phyloP scores from a whole-genome alignment of 2,329 filamentous ascomycete genomes.

The Colletotrichum eleusines region DNA sequence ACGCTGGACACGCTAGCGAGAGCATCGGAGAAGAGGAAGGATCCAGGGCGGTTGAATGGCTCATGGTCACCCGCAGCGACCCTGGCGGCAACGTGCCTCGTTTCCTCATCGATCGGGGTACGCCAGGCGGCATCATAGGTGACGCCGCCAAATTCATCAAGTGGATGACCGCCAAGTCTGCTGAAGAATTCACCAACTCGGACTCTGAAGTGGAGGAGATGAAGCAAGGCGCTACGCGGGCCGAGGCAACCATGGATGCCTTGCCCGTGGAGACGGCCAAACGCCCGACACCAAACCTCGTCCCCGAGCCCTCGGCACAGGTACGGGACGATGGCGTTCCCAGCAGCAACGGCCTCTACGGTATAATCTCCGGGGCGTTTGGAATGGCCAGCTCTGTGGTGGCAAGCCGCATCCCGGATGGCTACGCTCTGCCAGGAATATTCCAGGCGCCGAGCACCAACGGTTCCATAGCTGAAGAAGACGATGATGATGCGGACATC shows the following conservation, averaged over 20 bases:
- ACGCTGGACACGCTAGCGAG: conserved; percentile 46
- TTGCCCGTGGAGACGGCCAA: conserved; percentile 45
- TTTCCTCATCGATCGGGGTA: conserved; percentile 92
- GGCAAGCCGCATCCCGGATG: conserved; percentile 53
- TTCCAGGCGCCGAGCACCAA: conserved; percentile 45
- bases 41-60: conserved; percentile 78
- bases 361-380: conserved; percentile 66
- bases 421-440: conserved; percentile 46
- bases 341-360: conserved; percentile 64
- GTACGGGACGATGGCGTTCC: conserved; percentile 50
- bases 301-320: conserved; percentile 41
- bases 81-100: conserved; percentile 89
- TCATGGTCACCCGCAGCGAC: conserved; percentile 92
- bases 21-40: conserved; percentile 47
- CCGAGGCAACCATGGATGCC: conserved; percentile 48
- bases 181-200: conserved; percentile 50
- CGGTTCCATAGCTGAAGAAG: conserved; percentile 48
- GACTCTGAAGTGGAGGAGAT: conserved; percentile 31
- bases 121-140: conserved; percentile 81
- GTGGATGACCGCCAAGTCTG: conserved; percentile 68
- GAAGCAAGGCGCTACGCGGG: conserved; percentile 46
- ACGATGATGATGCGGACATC: conserved; percentile 46
- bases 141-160: conserved; percentile 86
- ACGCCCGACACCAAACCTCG: conserved; percentile 51
- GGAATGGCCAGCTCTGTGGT: conserved; percentile 63